A percentile compares a stretch with the other conserved stretches of the same genome.
These are phyloP conservation scores for Poa annua DNA, from an alignment of 176 grass and related monocot species.

Conservation along the genomic window DNA sequence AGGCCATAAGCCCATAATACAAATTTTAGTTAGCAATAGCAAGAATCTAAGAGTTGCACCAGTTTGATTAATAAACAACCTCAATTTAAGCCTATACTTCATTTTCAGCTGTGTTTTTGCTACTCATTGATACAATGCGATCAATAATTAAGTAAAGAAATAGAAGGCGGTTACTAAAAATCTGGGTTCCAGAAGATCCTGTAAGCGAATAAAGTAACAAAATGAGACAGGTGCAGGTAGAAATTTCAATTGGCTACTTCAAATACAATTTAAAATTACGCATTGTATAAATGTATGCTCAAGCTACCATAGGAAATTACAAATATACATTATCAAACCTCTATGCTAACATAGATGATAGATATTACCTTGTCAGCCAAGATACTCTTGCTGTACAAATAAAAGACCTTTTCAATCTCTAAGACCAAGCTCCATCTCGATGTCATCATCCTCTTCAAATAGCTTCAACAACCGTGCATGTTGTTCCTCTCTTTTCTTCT, in stretches of 20 bases:
- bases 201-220: neutral
- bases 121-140: neutral
- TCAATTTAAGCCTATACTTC: neutral
- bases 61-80: neutral
- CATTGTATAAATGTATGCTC: conserved; percentile 9
- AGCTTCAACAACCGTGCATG: conserved; percentile 86
- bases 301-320: neutral
- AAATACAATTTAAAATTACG: neutral
- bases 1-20: too few species aligned
- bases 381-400: conserved; percentile 54
- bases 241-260: neutral
- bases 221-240: neutral
- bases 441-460: conserved; percentile 88
- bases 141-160: neutral
- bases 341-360: neutral
- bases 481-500: conserved; percentile 94
- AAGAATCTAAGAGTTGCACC: conserved; percentile 4
- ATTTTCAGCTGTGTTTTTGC: conserved; percentile 1
- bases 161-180: neutral
- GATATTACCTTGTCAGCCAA: conserved; percentile 64
- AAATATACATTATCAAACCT: conserved; percentile 16
- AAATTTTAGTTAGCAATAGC: neutral
- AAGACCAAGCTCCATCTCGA: conserved; percentile 82
- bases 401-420: conserved; percentile 61
- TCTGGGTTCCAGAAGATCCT: neutral